These are phyloP conservation scores for Microthlaspi erraticum DNA, from an alignment of 345 rosid species.

Conservation along the genomic window DNA sequence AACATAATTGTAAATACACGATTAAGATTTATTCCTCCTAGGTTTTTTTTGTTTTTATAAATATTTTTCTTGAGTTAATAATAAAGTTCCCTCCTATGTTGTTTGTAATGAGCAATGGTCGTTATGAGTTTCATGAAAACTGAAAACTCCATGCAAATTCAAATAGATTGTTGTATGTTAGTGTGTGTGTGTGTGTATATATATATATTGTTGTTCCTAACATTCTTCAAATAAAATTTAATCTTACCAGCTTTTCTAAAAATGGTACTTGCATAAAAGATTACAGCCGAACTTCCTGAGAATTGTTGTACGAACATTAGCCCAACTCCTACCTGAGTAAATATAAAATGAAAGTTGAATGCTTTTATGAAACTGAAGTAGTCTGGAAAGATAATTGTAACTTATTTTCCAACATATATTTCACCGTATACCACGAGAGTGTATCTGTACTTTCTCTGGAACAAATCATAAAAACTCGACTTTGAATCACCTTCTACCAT, in stretches of 20 bases:
- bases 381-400: neutral
- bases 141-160: neutral
- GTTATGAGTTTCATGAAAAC: neutral
- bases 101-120: no score
- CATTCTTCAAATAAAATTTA: neutral
- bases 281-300: conserved; percentile 45
- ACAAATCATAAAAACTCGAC: conserved; percentile 43
- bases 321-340: conserved; percentile 55
- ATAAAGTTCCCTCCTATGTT: no score
- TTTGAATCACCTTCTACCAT: conserved; percentile 37
- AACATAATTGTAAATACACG: no score
- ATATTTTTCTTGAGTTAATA: no score
- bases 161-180: conserved; percentile 1
- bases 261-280: conserved; percentile 47
- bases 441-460: conserved; percentile 52
- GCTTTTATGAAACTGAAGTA: neutral
- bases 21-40: no score
- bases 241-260: conserved; percentile 51
- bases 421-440: conserved; percentile 47
- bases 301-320: conserved; percentile 53
- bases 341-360: conserved; percentile 24
- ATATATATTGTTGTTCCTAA: no score
- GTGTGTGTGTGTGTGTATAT: neutral
- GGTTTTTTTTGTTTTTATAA: no score
- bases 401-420: conserved; percentile 10